Evolutionary conservation across 352 stramenopile species (phyloP), one percentile per base, ranked within the genome.

Genomic region (Globisporangium ultimum): DNA sequence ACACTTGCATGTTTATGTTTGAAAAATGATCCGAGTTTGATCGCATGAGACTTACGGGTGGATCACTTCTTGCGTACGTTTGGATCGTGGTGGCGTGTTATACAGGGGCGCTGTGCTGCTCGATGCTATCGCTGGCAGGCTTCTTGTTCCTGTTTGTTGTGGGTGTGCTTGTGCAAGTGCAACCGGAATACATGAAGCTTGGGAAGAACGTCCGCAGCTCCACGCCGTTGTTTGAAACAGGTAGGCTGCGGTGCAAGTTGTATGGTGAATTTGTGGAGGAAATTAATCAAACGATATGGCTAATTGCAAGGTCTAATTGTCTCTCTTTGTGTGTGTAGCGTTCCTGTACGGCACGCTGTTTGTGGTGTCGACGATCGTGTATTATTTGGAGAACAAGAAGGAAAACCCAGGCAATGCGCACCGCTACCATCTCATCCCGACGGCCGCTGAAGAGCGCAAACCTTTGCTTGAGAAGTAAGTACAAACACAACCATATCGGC

Each of bases 171-270:
- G 74, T 95, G 46, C 74, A 90, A 61, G 64, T 80, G 42, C 85
- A 95, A 59, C 85, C 85, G 11, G 65, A 95, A 64, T 95, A 91
- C 70, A 82, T 95, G 68, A 92, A 93, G 68, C 76, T 90, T 14
- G 70, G 78, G 71, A 90, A 89, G 64, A 83, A 77, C 48, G 77
- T 90, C 28, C 70, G 74, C 48, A 74, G 74, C 17, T 70, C 85
- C 10, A 60, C 67, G n/a, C 74, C 85, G 47, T 77, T 95, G 20
- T 88, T 89, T 49, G 80, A 90, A 56, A 80, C 79, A 13, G 69
- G 71, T 81, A 57, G 18, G 61, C 43, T 10, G 8, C 28, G 12
- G 5, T 51, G 17, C n/a, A 7, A 8, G 7, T n/a, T 24, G 15
- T 12, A 13, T 55, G 28, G 28, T 11, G 28, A 1, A 36, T 28